Conservation (phyloP, 129 eudicot genomes). For the Rutidosis leptorrhynchoides region DNA sequence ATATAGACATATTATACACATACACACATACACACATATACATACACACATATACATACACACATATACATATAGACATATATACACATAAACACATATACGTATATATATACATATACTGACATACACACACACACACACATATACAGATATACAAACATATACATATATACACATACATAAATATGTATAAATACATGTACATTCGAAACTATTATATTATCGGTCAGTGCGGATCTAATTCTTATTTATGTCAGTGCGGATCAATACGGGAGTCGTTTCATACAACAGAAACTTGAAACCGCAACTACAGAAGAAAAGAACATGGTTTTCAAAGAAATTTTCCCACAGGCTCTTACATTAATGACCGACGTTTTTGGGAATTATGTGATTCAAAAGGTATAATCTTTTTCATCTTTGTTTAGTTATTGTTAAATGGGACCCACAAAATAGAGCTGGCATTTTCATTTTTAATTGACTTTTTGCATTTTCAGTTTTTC, state of each 20-base stretch:
- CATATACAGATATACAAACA: too few species aligned
- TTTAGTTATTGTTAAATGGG: neutral
- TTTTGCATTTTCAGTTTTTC: constrained; percentile 43
- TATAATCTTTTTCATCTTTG: constrained; percentile 23
- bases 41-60: too few species aligned
- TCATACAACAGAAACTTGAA: constrained; percentile 92
- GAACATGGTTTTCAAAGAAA: constrained; percentile 82
- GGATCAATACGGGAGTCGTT: constrained; percentile 93
- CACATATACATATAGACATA: too few species aligned
- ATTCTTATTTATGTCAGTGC: constrained; percentile 41
- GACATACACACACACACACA: too few species aligned
- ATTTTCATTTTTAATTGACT: neutral
- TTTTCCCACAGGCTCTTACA: constrained; percentile 78
- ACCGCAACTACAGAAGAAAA: constrained; percentile 82
- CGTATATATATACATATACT: too few species aligned
- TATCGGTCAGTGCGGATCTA: too few species aligned
- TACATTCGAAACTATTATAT: too few species aligned
- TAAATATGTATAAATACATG: too few species aligned
- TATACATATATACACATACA: too few species aligned
- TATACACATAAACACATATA: too few species aligned
- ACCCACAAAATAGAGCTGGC: neutral
- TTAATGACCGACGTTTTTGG: constrained; percentile 96
- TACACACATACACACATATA: too few species aligned
- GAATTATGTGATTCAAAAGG: constrained; percentile 92
- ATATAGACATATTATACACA: too few species aligned